A percentile compares a stretch with the other conserved stretches of the same genome.
Conservation (phyloP, 2,329 filamentous ascomycete species). For the Rutstroemia sp. region DNA sequence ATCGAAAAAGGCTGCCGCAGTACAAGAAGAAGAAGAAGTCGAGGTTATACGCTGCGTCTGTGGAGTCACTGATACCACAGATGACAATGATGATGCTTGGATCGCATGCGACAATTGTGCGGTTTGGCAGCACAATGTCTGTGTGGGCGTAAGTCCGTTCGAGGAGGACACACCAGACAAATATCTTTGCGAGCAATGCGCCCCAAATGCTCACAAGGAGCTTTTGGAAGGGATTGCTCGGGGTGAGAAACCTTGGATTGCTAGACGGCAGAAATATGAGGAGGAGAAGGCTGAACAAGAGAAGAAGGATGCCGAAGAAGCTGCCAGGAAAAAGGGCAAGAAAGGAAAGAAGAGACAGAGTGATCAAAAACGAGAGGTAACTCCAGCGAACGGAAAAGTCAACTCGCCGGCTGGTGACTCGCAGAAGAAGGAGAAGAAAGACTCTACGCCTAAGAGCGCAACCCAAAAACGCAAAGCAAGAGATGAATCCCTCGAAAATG, state of each 20-base stretch:
- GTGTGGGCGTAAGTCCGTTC: constrained; percentile 77
- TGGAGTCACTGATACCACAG: constrained; percentile 76
- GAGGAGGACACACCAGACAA: constrained; percentile 68
- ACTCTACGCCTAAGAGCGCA: constrained; percentile 14
- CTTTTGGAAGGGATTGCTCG: constrained; percentile 70
- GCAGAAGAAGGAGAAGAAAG: constrained; percentile 29
- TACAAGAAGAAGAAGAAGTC: constrained; percentile 42
- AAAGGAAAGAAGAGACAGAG: constrained; percentile 56
- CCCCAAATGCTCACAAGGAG: constrained; percentile 69
- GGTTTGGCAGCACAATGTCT: constrained; percentile 97
- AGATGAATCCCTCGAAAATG: constrained; percentile 47
- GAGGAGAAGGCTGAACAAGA: constrained; percentile 52
- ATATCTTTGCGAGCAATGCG: constrained; percentile 91
- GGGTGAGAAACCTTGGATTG: constrained; percentile 85
- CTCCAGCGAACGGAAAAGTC: constrained; percentile 31
- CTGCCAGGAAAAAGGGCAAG: constrained; percentile 42
- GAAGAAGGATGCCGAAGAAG: constrained; percentile 37
- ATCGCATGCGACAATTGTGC: constrained; percentile 90
- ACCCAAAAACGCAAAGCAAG: constrained; percentile 35
- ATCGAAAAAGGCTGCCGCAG: constrained; percentile 44
- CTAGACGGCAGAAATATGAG: constrained; percentile 50
- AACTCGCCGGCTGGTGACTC: constrained; percentile 18
- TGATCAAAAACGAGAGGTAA: constrained; percentile 46
- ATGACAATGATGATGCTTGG: constrained; percentile 84
- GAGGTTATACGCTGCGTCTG: constrained; percentile 87